Percentiles rank a stretch among this genome's conserved stretches.
Conservation (phyloP, 2,329 filamentous ascomycete genomes). For the Cladorrhinum sp. region DNA sequence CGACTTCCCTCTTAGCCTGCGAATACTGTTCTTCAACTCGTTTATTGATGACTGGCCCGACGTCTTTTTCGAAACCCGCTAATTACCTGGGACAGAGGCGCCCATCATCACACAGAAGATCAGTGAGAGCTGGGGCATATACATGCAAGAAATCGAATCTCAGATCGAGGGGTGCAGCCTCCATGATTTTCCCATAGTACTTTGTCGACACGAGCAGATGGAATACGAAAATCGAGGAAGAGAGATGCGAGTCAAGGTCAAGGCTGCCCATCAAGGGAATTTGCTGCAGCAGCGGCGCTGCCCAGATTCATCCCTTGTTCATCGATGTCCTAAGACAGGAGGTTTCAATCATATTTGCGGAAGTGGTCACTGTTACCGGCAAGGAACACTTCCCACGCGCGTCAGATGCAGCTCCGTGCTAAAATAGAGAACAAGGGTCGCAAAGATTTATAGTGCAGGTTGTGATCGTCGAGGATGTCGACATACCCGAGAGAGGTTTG, state of each 20-base stretch:
- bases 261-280: background rate
- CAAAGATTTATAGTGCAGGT: background rate
- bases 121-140: background rate
- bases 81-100: background rate
- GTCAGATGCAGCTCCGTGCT: background rate
- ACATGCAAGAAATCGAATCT: too few species aligned
- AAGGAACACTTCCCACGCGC: background rate
- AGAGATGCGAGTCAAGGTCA: background rate
- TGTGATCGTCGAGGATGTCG: too few species aligned
- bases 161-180: background rate
- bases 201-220: background rate
- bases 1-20: constrained; percentile 1
- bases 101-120: background rate
- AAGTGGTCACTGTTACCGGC: background rate
- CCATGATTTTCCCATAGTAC: constrained; percentile 1
- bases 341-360: background rate
- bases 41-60: background rate
- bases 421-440: background rate
- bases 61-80: background rate
- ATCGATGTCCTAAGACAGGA: background rate
- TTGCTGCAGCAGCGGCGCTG: background rate
- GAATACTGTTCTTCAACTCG: background rate
- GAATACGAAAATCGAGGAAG: background rate
- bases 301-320: constrained; percentile 5
- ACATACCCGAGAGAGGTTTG: too few species aligned